Evolutionary conservation across 768 basidiomycete species (phyloP).

Genomic region (Omphalotus guepiniiformis): DNA sequence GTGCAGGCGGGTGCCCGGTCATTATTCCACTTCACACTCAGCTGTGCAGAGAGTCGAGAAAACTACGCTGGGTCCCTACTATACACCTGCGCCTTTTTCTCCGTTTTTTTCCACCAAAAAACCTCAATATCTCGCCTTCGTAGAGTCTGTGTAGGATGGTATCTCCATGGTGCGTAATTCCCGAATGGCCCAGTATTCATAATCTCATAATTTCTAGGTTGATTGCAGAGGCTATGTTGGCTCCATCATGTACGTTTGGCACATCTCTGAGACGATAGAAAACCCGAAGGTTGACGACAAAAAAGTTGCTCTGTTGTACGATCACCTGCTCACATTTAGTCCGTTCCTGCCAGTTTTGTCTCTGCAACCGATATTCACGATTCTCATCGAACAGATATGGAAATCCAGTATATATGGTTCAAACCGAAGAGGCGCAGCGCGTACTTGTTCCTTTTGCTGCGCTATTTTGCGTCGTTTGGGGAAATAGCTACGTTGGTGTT

Average conservation of each 20-base stretch:
- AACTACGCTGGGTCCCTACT: no score
- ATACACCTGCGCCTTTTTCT: no score
- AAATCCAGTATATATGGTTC: conserved; percentile 1
- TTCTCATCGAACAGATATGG: neutral
- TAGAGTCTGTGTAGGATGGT: no score
- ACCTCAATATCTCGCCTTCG: no score
- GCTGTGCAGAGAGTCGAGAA: no score
- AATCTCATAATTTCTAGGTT: neutral
- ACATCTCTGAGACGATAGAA: neutral
- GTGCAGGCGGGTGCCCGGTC: no score
- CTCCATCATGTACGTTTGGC: neutral
- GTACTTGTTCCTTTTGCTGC: neutral
- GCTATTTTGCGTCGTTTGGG: conserved; percentile 1
- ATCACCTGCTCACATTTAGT: conserved; percentile 3
- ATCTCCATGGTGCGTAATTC: neutral
- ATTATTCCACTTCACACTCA: no score
- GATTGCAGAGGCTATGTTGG: conserved; percentile 1
- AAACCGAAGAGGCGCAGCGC: neutral
- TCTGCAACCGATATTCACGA: neutral
- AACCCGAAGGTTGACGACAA: neutral
- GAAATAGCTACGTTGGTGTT: neutral
- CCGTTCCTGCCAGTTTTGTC: neutral
- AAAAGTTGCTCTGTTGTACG: conserved; percentile 1
- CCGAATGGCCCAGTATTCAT: neutral
- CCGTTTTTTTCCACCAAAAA: no score